These are phyloP conservation scores for Pythium monospermum DNA, from an alignment of 352 stramenopile species.

Conservation along the genomic window DNA sequence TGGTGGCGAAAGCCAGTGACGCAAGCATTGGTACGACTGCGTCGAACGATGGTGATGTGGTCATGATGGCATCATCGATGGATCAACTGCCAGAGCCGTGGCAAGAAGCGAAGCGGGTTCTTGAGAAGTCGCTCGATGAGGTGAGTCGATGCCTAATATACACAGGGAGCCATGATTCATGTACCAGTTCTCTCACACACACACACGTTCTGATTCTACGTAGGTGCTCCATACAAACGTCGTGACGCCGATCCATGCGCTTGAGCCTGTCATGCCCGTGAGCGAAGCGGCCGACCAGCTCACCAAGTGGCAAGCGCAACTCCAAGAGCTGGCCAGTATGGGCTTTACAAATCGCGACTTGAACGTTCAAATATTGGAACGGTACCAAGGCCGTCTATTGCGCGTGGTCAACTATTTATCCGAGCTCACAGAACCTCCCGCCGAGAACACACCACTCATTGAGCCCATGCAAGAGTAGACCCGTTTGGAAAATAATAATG, in stretches of 20 bases:
- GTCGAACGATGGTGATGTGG: constrained; percentile 1
- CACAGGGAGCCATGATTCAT: no score
- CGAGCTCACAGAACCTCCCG: constrained; percentile 38
- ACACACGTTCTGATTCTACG: constrained; percentile 4
- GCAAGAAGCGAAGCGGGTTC: constrained; percentile 32
- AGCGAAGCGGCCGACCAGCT: constrained; percentile 34
- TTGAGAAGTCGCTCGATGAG: constrained; percentile 56
- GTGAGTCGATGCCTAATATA: no score
- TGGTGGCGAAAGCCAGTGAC: neutral
- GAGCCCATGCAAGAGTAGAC: constrained; percentile 43
- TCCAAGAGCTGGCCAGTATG: constrained; percentile 60
- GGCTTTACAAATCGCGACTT: constrained; percentile 60
- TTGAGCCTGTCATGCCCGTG: constrained; percentile 64
- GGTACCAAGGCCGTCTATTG: constrained; percentile 74
- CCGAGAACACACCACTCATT: constrained; percentile 11
- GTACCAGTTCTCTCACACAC: no score
- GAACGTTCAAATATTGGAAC: constrained; percentile 70
- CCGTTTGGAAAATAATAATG: no score
- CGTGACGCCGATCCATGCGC: constrained; percentile 53
- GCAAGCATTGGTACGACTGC: no score
- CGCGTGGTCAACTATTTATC: constrained; percentile 83
- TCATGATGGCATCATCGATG: constrained; percentile 22
- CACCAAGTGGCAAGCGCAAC: constrained; percentile 62
- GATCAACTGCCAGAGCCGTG: constrained; percentile 34
- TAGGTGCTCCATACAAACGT: constrained; percentile 31